Evolutionary conservation across 2,329 filamentous ascomycete genomes (phyloP), one percentile per base, ranked within the genome.

Genomic region (Didymella pomorum): DNA sequence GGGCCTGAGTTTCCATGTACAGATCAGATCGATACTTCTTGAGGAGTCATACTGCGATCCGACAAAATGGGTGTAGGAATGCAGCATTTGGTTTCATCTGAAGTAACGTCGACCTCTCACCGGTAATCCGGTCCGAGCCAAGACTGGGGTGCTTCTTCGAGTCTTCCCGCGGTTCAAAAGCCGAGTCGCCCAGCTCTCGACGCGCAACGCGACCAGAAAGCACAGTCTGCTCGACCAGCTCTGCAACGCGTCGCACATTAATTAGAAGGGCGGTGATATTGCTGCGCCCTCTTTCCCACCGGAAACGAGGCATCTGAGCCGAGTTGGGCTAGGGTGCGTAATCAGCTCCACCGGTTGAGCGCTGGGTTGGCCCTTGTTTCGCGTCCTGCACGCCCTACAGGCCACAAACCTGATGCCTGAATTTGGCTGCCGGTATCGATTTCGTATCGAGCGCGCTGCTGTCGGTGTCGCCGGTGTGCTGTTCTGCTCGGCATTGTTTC

Each of bases 381-480:
- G 54, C 50, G 51, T 56, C 58, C 48, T 58, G 69, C 70, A 60
- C 71, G 70, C 70, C 71, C 71, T 72, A 69, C 59, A 41, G 60
- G 42, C 48, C 52, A 59, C 63, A 61, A 60, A 51, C 58, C 57
- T 68, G 65, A 65, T 66, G 66, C 68, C 56, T 58, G 56, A 54
- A 54, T 50, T 58, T 45, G n/a, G 20, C 45, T 16, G 21, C 25
- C 35, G 33, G 51, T 50, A 28, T 31, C 25, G 49, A 39, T 45
- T 45, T 35, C 31, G 16, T 21, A 21, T 31, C 25, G 37, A 37
- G 49, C 50, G 14, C 39, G 26, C 31, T 2, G 16, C 39, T 12
- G 37, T 39, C 42, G 33, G 42, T 14, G 41, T 29, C 20, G 28
- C 46, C 21, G 21, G 14, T 39, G 29, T 43, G 51, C 41, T 42